Conservation (phyloP, 495 filamentous ascomycete species). For the Podospora conica region DNA sequence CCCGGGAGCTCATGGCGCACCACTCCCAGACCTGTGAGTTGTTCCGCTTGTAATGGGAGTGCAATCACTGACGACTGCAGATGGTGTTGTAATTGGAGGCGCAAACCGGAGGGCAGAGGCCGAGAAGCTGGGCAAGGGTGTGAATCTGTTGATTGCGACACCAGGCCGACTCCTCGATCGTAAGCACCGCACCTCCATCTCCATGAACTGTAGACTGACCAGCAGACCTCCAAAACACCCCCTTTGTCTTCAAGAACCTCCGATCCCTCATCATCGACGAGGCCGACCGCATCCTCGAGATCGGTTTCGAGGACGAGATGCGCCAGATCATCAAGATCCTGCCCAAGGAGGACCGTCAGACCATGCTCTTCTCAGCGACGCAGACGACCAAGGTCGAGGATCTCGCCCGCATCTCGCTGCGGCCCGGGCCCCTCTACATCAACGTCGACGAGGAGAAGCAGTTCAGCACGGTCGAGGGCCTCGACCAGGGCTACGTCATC, state of each 20-base stretch:
- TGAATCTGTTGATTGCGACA: constrained; percentile 90
- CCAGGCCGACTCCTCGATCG: constrained; percentile 87
- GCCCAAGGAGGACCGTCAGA: constrained; percentile 82
- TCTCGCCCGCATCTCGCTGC: constrained; percentile 84
- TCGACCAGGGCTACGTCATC: constrained; percentile 93
- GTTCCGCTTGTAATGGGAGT: background rate
- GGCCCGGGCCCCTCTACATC: constrained; percentile 90
- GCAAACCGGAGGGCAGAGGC: constrained; percentile 88
- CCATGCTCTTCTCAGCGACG: constrained; percentile 94
- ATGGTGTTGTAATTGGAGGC: constrained; percentile 92
- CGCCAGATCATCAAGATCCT: constrained; percentile 94
- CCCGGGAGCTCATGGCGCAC: constrained; percentile 75
- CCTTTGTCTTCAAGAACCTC: constrained; percentile 90
- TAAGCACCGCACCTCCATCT: constrained; percentile 3
- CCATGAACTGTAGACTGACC: background rate
- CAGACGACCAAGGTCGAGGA: constrained; percentile 99
- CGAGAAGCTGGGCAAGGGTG: constrained; percentile 88
- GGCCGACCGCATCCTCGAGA: constrained; percentile 89
- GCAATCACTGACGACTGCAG: constrained; percentile 24
- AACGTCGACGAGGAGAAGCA: constrained; percentile 63
- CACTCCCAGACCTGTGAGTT: constrained; percentile 64
- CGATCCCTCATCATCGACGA: constrained; percentile 78
- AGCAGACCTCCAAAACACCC: constrained; percentile 76
- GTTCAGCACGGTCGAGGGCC: constrained; percentile 70
- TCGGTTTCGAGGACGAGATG: constrained; percentile 99